These are phyloP conservation scores for Euphrasia confusa DNA, from an alignment of 257 asterid genomes.

Conservation along the genomic window DNA sequence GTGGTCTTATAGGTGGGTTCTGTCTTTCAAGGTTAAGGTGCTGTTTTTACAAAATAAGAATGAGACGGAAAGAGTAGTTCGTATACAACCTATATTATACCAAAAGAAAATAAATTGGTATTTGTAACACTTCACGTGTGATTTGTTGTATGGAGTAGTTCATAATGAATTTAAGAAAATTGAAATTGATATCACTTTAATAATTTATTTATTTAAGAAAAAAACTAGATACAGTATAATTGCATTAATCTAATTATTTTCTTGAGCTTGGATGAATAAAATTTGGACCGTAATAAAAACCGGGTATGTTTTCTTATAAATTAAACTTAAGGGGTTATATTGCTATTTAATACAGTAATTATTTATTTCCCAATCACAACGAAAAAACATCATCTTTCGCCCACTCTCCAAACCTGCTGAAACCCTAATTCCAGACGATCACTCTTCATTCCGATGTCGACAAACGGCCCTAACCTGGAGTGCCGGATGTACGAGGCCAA, in stretches of 20 bases:
- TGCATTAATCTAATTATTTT: neutral
- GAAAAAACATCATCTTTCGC: neutral
- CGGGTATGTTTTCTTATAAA: neutral
- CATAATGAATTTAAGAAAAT: too few species aligned
- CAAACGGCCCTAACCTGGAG: constrained; percentile 68
- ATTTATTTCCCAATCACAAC: neutral
- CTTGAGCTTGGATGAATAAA: neutral
- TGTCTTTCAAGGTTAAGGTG: too few species aligned
- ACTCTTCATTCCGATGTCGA: constrained; percentile 37
- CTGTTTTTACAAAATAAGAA: too few species aligned
- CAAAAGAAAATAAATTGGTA: too few species aligned
- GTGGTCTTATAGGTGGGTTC: too few species aligned
- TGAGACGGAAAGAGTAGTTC: too few species aligned
- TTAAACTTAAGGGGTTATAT: neutral
- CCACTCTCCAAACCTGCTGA: constrained; percentile 5
- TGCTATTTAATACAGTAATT: neutral
- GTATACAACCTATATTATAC: too few species aligned
- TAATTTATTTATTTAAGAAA: too few species aligned
- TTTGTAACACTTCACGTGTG: too few species aligned
- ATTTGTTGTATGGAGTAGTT: too few species aligned
- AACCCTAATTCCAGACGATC: constrained; percentile 23
- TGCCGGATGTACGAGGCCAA: constrained; percentile 97
- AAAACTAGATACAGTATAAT: too few species aligned
- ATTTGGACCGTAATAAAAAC: neutral
- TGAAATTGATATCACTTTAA: too few species aligned